Evolutionary conservation across 148 eudicot genomes (phyloP).

Genomic region (Rhododendron molle): DNA sequence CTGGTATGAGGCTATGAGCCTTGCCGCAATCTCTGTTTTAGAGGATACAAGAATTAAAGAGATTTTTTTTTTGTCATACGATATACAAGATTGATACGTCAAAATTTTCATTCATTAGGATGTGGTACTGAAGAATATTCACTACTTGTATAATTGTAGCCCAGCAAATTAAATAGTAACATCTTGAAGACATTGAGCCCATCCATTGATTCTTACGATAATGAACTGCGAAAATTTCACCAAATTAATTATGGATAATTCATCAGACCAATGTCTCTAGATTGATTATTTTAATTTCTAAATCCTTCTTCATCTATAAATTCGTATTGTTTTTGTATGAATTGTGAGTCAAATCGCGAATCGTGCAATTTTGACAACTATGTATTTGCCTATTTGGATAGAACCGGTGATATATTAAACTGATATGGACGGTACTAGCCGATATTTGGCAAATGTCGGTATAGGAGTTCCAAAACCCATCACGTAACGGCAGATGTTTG

Average conservation of each 20-base stretch:
- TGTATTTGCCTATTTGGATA: background rate
- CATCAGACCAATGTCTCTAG: background rate
- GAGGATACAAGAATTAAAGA: background rate
- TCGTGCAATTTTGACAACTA: background rate
- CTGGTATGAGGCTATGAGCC: background rate
- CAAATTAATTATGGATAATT: background rate
- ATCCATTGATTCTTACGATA: background rate
- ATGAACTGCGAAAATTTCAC: background rate
- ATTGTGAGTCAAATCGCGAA: background rate
- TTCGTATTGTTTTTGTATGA: background rate
- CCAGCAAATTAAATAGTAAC: background rate
- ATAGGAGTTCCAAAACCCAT: background rate
- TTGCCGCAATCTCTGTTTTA: background rate
- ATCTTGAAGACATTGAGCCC: background rate
- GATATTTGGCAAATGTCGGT: background rate
- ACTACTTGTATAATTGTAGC: background rate
- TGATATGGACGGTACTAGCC: background rate
- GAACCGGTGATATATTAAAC: background rate
- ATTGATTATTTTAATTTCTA: background rate
- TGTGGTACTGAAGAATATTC: background rate
- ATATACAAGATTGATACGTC: background rate
- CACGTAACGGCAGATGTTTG: background rate
- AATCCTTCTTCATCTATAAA: background rate
- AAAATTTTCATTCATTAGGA: background rate
- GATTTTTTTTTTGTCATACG: too few relatives aligned